A percentile compares a stretch with the other conserved stretches of the same genome.
phyloP scores from a whole-genome alignment of 176 grass and related monocot species.

The Phoenix roebelenii region DNA sequence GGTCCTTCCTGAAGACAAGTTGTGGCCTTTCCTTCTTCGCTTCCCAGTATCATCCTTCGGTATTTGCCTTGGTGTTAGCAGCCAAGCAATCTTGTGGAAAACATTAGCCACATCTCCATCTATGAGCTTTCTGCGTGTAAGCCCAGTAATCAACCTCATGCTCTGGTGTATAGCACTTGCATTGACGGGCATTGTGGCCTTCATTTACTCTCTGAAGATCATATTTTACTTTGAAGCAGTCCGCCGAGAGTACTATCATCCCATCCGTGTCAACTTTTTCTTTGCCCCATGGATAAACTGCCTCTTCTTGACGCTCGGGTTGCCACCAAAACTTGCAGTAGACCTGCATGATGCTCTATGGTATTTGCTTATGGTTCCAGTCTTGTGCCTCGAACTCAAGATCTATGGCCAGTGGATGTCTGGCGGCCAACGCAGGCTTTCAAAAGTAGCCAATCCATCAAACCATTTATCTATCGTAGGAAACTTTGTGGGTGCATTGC shows the following conservation, averaged over 20 bases:
- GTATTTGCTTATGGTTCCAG: slow-evolving; percentile 60
- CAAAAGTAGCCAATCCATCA: slow-evolving; percentile 70
- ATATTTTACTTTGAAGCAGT: slow-evolving; percentile 13
- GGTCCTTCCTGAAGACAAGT: slow-evolving; percentile 3
- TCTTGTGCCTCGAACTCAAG: slow-evolving; percentile 77
- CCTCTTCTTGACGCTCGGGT: slow-evolving; percentile 1
- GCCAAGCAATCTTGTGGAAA: slow-evolving; percentile 7
- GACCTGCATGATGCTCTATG: neutral
- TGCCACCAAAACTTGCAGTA: neutral
- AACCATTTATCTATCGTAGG: slow-evolving; percentile 83
- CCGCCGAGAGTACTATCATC: slow-evolving; percentile 4
- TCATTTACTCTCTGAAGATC: slow-evolving; percentile 1
- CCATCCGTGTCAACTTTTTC: slow-evolving; percentile 5
- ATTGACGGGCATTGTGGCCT: neutral
- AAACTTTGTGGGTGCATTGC: slow-evolving; percentile 87
- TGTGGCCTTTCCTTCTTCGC: slow-evolving; percentile 8
- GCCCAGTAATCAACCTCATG: neutral
- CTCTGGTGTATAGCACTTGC: slow-evolving; percentile 1
- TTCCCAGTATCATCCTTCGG: slow-evolving; percentile 1
- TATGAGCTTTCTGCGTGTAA: slow-evolving; percentile 1
- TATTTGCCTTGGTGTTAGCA: slow-evolving; percentile 9
- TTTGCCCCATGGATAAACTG: slow-evolving; percentile 10
- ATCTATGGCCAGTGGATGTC: slow-evolving; percentile 97
- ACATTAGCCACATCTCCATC: neutral
- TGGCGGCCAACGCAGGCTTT: slow-evolving; percentile 66